Evolutionary conservation across 306 rosid genomes (phyloP), one percentile per base, ranked within the genome.

Genomic region (Dryas octopetala): DNA sequence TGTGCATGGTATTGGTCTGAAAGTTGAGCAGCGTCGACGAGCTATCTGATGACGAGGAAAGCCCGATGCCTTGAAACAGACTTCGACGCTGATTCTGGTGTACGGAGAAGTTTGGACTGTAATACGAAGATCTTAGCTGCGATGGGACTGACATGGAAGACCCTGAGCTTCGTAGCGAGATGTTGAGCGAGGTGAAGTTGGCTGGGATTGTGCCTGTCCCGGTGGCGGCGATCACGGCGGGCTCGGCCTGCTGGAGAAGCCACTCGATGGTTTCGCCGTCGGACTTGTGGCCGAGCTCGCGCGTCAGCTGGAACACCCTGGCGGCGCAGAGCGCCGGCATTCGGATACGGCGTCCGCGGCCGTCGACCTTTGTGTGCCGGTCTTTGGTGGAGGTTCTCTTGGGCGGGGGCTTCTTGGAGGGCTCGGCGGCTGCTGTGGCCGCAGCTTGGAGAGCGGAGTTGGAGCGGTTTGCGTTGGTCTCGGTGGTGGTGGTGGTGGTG

Each of bases 171-270:
- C 98, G 66, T 9, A 91, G 78, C 0, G 98, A 93, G 19, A 91
- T 91, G 71, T 89, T 91, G 3, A 91, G 90, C 0, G 96, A 91
- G 0, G 96, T 89, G 91, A 91, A 93, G 80, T 93, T 93, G 0
- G 98, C 98, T 0, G 98, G 98, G 75, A 91, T 93, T 0, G 98
- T 93, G 1, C 98, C 98, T 7, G 98, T 91, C 5, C 98, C 98
- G 0, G 97, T 91, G 68, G 98, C 98, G 19, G 98, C 98, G 69
- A 91, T 89, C 71, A 93, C 97, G 0, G 98, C 80, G 0, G 98
- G 98, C 58, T 93, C 98, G 0, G 98, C 98, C 55, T 93, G 98
- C 41, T 91, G 98, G 51, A 93, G 98, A 0, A 91, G 81, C 96
- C 96, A 91, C 84, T 91, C 96, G 46, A 91, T 88, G 72, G 96